phyloP scores from a whole-genome alignment of 768 basidiomycete species.

The Goffeauzyma gilvescens region DNA sequence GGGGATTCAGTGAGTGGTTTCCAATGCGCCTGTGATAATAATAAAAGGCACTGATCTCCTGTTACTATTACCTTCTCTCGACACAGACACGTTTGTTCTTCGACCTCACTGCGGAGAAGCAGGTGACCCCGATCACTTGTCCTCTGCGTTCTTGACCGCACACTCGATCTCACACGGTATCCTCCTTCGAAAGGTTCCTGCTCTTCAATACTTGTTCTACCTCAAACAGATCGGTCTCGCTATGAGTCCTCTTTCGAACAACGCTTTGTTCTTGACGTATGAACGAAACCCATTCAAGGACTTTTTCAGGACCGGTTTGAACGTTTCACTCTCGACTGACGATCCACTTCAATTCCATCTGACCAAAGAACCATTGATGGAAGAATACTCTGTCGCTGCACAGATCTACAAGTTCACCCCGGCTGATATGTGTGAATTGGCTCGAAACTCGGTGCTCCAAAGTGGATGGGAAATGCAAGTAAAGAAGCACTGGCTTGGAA shows the following conservation, averaged over 20 bases:
- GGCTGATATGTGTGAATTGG: slow-evolving; percentile 64
- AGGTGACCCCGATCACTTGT: slow-evolving; percentile 91
- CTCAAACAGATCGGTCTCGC: slow-evolving; percentile 95
- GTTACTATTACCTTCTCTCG: neutral
- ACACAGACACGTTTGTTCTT: slow-evolving; percentile 77
- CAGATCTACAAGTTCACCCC: slow-evolving; percentile 95
- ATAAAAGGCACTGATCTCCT: neutral
- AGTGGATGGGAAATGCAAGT: slow-evolving; percentile 97
- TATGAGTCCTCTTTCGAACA: slow-evolving; percentile 96
- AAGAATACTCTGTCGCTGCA: slow-evolving; percentile 95
- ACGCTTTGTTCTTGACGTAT: slow-evolving; percentile 67
- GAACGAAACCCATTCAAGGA: slow-evolving; percentile 93
- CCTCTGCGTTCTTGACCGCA: slow-evolving; percentile 84
- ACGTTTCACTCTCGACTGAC: slow-evolving; percentile 89
- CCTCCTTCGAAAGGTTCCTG: slow-evolving; percentile 87
- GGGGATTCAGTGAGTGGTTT: slow-evolving; percentile 66
- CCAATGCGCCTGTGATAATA: no score
- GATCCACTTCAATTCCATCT: slow-evolving; percentile 78
- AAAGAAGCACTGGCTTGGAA: slow-evolving; percentile 61
- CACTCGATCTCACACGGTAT: slow-evolving; percentile 99
- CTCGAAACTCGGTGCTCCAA: slow-evolving; percentile 91
- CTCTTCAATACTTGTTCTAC: slow-evolving; percentile 91
- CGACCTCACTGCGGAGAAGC: slow-evolving; percentile 96
- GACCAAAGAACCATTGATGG: slow-evolving; percentile 56
- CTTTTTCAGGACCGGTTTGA: slow-evolving; percentile 88